phyloP scores from a whole-genome alignment of 805 yeast species.

The Candida pini region DNA sequence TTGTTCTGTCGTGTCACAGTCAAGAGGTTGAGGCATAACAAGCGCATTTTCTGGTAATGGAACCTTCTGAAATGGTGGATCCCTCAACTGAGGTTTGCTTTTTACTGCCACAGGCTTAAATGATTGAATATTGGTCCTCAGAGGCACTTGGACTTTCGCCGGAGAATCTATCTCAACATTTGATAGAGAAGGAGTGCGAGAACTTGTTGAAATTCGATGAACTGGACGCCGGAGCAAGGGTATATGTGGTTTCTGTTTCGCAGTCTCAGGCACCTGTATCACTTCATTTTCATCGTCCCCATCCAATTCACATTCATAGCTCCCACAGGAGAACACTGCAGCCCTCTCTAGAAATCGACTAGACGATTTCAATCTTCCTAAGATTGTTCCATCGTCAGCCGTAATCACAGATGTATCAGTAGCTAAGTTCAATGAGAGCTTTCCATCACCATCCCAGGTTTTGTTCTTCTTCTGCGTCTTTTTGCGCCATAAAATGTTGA shows the following conservation, averaged over 20 bases:
- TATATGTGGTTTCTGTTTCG: too few relatives aligned
- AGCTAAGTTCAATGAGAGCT: slow-evolving; percentile 29
- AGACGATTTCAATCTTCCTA: slow-evolving; percentile 17
- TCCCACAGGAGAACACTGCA: slow-evolving; percentile 43
- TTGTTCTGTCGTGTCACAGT: background rate
- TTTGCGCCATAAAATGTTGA: slow-evolving; percentile 61
- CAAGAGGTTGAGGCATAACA: slow-evolving; percentile 24
- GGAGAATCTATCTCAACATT: too few relatives aligned
- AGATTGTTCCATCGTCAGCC: slow-evolving; percentile 25
- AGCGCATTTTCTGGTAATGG: slow-evolving; percentile 31
- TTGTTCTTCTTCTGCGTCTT: slow-evolving; percentile 72
- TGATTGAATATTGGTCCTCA: background rate
- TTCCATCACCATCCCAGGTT: slow-evolving; percentile 94
- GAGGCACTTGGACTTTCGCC: background rate
- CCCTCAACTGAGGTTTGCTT: slow-evolving; percentile 8
- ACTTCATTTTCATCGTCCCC: slow-evolving; percentile 34
- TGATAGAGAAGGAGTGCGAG: background rate
- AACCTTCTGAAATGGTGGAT: slow-evolving; percentile 37
- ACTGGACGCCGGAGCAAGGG: background rate
- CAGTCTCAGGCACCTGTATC: too few relatives aligned
- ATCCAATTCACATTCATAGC: slow-evolving; percentile 60
- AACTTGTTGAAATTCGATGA: background rate
- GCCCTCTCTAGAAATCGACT: slow-evolving; percentile 16
- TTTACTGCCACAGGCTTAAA: slow-evolving; percentile 1
- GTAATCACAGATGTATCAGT: slow-evolving; percentile 18